Evolutionary conservation across 2,329 filamentous ascomycete species (phyloP).

Genomic region (Amauroascus verrucosus): DNA sequence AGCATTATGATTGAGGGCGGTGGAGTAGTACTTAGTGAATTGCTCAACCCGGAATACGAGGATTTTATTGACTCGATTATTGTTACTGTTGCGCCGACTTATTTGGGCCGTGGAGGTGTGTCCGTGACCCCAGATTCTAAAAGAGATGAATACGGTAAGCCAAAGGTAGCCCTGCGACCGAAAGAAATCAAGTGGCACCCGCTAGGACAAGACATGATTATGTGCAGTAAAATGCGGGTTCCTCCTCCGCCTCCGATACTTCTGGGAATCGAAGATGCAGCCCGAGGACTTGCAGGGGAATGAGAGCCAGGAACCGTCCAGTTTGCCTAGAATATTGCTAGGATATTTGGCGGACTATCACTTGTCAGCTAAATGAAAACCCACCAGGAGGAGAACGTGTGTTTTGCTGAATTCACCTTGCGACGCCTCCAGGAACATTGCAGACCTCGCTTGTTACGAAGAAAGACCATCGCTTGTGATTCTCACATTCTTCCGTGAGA

Average conservation of each 20-base stretch:
- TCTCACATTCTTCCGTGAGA: slow-evolving; percentile 30
- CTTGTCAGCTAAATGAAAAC: not conserved
- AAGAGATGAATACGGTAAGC: slow-evolving; percentile 40
- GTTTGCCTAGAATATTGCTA: slow-evolving; percentile 16
- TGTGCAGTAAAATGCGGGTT: slow-evolving; percentile 55
- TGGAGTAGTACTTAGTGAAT: slow-evolving; percentile 66
- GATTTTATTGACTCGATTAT: slow-evolving; percentile 66
- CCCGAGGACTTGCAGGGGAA: slow-evolving; percentile 11
- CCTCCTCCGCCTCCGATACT: slow-evolving; percentile 15
- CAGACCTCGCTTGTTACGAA: slow-evolving; percentile 43
- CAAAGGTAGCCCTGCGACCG: slow-evolving; percentile 54
- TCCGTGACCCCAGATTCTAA: slow-evolving; percentile 60
- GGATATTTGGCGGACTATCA: slow-evolving; percentile 15
- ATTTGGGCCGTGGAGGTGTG: slow-evolving; percentile 76
- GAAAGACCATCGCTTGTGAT: slow-evolving; percentile 39
- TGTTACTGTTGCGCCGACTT: slow-evolving; percentile 80
- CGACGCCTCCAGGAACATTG: slow-evolving; percentile 40
- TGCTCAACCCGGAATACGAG: slow-evolving; percentile 55
- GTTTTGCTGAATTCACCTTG: slow-evolving; percentile 10
- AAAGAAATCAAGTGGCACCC: slow-evolving; percentile 61
- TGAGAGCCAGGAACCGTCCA: not conserved
- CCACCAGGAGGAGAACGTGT: not conserved
- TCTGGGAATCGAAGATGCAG: slow-evolving; percentile 16
- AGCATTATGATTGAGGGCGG: slow-evolving; percentile 94
- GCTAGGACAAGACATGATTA: slow-evolving; percentile 70